Conservation (phyloP, 2,329 filamentous ascomycete genomes). For the Cadophora luteo-olivacea region DNA sequence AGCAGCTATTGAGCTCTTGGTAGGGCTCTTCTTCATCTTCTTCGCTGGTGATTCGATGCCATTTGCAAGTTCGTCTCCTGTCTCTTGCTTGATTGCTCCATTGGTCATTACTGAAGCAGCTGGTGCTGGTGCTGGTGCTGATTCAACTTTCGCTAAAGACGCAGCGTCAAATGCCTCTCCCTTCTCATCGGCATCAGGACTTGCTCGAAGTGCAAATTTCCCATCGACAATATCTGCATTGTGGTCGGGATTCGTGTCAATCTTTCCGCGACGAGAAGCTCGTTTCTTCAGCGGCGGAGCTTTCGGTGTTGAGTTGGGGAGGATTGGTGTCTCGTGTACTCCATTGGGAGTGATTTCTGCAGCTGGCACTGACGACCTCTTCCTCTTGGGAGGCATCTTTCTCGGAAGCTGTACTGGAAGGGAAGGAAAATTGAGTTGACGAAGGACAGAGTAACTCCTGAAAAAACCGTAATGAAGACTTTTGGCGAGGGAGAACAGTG, state of each 20-base stretch:
- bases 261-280: slow-evolving; percentile 33
- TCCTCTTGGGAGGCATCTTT: slow-evolving; percentile 42
- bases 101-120: slow-evolving; percentile 25
- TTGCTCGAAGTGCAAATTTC: slow-evolving; percentile 42
- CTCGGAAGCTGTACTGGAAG: neutral
- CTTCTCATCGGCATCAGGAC: slow-evolving; percentile 42
- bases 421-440: neutral
- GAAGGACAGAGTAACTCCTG: neutral
- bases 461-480: neutral
- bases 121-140: slow-evolving; percentile 27
- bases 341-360: neutral
- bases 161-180: slow-evolving; percentile 38
- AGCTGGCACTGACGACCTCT: slow-evolving; percentile 37
- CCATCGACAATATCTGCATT: slow-evolving; percentile 43
- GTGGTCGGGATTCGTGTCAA: slow-evolving; percentile 43
- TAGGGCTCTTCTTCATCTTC: slow-evolving; percentile 40
- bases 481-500: neutral
- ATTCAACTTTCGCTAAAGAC: slow-evolving; percentile 1
- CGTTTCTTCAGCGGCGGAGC: slow-evolving; percentile 33
- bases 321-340: slow-evolving; percentile 26
- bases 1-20: slow-evolving; percentile 42
- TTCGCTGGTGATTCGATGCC: slow-evolving; percentile 30
- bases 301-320: slow-evolving; percentile 23
- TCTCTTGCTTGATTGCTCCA: slow-evolving; percentile 28
- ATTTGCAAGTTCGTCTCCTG: slow-evolving; percentile 27